Evolutionary conservation across 805 yeast genomes (phyloP), one percentile per base, ranked within the genome.

Genomic region (Nematodospora valgi): DNA sequence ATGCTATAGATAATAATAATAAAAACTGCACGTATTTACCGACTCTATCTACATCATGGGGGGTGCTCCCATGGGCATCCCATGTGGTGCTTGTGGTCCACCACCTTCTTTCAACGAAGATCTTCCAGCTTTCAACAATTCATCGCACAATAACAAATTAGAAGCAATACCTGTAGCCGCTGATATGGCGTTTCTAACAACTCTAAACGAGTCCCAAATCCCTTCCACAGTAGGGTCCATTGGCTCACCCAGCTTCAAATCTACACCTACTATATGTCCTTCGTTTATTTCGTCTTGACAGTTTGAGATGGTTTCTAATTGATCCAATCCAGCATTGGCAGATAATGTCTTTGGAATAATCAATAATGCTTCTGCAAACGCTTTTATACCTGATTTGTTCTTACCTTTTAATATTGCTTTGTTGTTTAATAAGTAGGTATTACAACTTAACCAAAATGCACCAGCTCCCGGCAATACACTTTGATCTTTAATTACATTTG

Each of bases 381-480:
- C 96, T 56, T 80, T 81, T 35, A 91, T 76, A 46, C 99, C 99
- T 6, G 93, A 79, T 62, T 88, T 85, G 43, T 79, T 75, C 60
- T 86, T 84, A 39, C 98, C 98, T 59, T 82, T 86, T 38, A 79
- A 74, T 30, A 77, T 56, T 12, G 26, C 16, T 45, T 74, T 74
- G 39, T 72, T 70, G 40, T 64, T 65, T 37, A 68, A 62, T 45
- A 88, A 68, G 52, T 85, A 75, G 50, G 79, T 74, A 35, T 87
- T 76, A 40, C 91, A 86, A 36, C 94, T 81, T 53, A 93, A 70
- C 67, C 81, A 94, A 62, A 84, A 93, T 2, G 98, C 93, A 38
- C 99, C 99, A 1, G 93, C 99, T 43, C 99, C 99, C 5, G 98
- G 96, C 30, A 93, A 81, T 26, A 93, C 80, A 27, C 82, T 64